Evolutionary conservation across 2,329 filamentous ascomycete genomes (phyloP), one percentile per base, ranked within the genome.

Genomic region (Arachnopeziza araneosa): DNA sequence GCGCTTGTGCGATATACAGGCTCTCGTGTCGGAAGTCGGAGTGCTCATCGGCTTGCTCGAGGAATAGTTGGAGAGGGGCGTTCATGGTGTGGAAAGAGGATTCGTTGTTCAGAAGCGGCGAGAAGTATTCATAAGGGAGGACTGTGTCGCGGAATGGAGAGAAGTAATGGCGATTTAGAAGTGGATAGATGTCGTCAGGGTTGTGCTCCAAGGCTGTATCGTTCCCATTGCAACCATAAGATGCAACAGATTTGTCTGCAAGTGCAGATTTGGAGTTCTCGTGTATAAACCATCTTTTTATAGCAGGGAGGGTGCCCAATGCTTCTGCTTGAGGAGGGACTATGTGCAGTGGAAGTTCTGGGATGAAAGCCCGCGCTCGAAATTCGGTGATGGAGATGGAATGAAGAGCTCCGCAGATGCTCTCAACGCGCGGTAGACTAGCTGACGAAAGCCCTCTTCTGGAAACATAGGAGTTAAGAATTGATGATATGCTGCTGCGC

Each of bases 1-100:
- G 80, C 17, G 87, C 89, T 75, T 98, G 95, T 0, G 93, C 93
- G 57, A 98, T 86, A 72, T 98, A 98, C 2, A 97, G 78, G 22
- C 10, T 44, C 36, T 12, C 36, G 36, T 44, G 36, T 14, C 10
- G 36, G 36, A 44, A 6, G 12, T 14, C 4, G 12, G 36, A 6
- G 12, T 6, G 36, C 2, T 14, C 4, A 2, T 44, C 6, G 36
- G 12, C 6, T 14, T 44, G 36, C 6, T 14, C 12, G 36, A 44
- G 36, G 12, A 44, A 19, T 44, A 44, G 36, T 12, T 44, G 36
- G 36, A 44, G 36, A n/a, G 36, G 36, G 36, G 36, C 36, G 12
- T 44, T 14, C 4, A 44, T 14, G 17, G 36, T 44, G 12, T 44
- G 36, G 36, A 44, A 44, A 30, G 36, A 44, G 17, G 36, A 12